Evolutionary conservation across 2,329 filamentous ascomycete species (phyloP), one percentile per base, ranked within the genome.

Genomic region (Aspergillus proliferans): DNA sequence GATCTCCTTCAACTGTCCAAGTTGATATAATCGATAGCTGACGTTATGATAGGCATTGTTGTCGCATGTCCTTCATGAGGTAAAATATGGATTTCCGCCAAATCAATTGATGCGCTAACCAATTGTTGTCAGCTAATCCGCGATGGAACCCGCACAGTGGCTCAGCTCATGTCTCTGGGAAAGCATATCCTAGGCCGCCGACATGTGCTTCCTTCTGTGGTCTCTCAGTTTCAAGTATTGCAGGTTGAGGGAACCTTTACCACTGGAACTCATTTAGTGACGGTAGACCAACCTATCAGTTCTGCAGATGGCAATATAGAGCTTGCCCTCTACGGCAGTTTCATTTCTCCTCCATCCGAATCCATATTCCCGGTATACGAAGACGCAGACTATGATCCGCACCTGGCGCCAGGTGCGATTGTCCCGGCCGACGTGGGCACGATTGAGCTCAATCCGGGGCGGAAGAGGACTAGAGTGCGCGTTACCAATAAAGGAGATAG

Each of bases 211-310:
- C 88, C 90, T 26, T 82, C 84, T 9, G 90, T 95, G 22, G 81
- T 84, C 52, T 76, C 79, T 42, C 88, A 87, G 3, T 80, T 95
- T 39, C 77, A 80, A 50, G 85, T 92, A 71, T 80, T 95, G 60
- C 87, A 91, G 76, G 86, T 95, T 56, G 90, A 95, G 70, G 90
- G 90, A 52, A 95, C 89, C 3, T 95, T 95, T 63, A 84, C 83
- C 33, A 85, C 80, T 14, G 90, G 90, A 49, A 94, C 89, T 2
- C 95, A 94, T 64, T 83, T 95, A 33, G 90, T 95, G 28, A 95
- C 90, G 0, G 87, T 95, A 15, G 87, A 94, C 70, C 82, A 92
- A 64, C 90, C 90, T 28, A 85, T 95, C 68, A 81, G 83, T 52
- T 83, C 82, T 50, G 85, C 94, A 57, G 85, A 95, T 66, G 90